Evolutionary conservation across 495 filamentous ascomycete genomes (phyloP), one percentile per base, ranked within the genome.

Genomic region (Cryomyces minteri): DNA sequence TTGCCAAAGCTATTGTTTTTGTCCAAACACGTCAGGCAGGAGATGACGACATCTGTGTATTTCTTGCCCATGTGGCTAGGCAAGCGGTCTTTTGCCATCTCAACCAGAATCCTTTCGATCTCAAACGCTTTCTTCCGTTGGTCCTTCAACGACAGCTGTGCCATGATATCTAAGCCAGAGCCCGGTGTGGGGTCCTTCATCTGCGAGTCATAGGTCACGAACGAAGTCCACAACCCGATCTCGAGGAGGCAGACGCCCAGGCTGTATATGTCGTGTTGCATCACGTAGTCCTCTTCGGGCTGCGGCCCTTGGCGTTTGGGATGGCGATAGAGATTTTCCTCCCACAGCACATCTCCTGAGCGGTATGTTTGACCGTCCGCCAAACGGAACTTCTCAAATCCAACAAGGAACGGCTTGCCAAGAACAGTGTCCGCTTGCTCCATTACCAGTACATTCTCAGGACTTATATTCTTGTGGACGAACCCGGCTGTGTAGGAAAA

Each of bases 191-290:
- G 34, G 6, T 31, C 9, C 33, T 10, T 32, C 6, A 8, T 34
- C 28, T 7, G 6, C 14, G 38, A 10, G 25, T 4, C 4, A 32
- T 32, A 39, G 10, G 11, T n/a, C 4, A 52, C 54, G 45, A 79
- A 69, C 1, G 67, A 66, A 4, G 58, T 49, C 74, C 74, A 78
- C 11, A 80, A 46, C 0, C 73, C 76, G 32, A 82, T 62, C 56
- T 82, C 77, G 0, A 82, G 51, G 0, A 82, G 59, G 46, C 68
- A 69, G 6, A 76, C 70, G 0, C 77, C 76, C 9, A 80, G 61
- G 51, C 71, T 74, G 51, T 80, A 80, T 30, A 80, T 74, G 50
- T 80, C 76, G 55, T 79, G 73, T 48, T 75, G 71, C 71, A 77
- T 78, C 5, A 43, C 54, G 46, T 75, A 77, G 6, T 43, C 32